Conservation (phyloP, 805 yeast genomes). For the Kazachstania taianensis region DNA sequence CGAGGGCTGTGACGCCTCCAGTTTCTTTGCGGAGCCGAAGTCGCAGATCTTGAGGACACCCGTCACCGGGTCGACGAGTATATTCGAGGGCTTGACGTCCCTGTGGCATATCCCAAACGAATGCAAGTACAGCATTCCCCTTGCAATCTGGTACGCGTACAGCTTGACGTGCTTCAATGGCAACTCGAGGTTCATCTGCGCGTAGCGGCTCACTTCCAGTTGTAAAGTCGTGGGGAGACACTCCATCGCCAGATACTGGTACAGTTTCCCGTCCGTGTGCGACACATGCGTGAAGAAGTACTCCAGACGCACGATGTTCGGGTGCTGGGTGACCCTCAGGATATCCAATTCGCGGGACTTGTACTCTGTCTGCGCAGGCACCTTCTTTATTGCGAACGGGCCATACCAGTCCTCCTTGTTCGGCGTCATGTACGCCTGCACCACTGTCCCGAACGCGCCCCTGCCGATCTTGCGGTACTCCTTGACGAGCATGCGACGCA, state of each 20-base stretch:
- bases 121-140: conserved; percentile 76
- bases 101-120: conserved; percentile 74
- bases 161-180: conserved; percentile 69
- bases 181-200: conserved; percentile 47
- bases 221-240: conserved; percentile 76
- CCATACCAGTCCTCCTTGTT: conserved; percentile 50
- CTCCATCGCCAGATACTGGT: conserved; percentile 80
- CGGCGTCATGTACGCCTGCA: conserved; percentile 50
- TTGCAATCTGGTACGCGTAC: conserved; percentile 67
- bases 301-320: conserved; percentile 61
- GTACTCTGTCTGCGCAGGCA: conserved; percentile 81
- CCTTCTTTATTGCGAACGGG: conserved; percentile 76
- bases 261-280: conserved; percentile 51
- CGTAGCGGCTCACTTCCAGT: conserved; percentile 60
- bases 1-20: conserved; percentile 73
- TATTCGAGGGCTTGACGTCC: conserved; percentile 77
- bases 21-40: conserved; percentile 74
- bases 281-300: conserved; percentile 63
- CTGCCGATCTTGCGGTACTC: conserved; percentile 72
- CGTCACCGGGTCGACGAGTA: conserved; percentile 60
- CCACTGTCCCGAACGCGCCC: conserved; percentile 81
- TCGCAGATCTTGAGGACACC: conserved; percentile 70
- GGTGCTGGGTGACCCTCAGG: conserved; percentile 65
- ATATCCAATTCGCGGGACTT: conserved; percentile 75
- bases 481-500: conserved; percentile 54